Evolutionary conservation across 306 rosid genomes (phyloP).

Genomic region (Lathyrus sativus): DNA sequence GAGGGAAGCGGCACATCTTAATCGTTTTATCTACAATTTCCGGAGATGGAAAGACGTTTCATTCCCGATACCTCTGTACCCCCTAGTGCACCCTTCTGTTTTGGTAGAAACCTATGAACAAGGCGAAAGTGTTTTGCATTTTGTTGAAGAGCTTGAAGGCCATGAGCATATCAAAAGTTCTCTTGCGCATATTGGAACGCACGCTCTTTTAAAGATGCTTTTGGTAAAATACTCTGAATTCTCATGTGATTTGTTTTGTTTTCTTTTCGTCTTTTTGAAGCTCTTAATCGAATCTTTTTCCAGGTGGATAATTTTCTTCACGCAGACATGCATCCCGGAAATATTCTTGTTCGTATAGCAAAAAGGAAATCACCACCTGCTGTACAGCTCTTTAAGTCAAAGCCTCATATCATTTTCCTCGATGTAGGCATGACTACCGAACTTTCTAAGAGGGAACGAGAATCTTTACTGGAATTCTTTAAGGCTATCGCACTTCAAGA

Average conservation of each 20-base stretch:
- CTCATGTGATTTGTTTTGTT: conserved; percentile 8
- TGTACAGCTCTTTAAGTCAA: conserved; percentile 55
- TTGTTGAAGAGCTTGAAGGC: conserved; percentile 67
- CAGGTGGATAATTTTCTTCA: conserved; percentile 87
- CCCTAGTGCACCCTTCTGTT: conserved; percentile 82
- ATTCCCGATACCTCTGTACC: conserved; percentile 76
- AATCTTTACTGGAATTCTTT: conserved; percentile 60
- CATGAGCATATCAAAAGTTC: conserved; percentile 59
- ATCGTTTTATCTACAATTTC: conserved; percentile 75
- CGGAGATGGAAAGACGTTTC: conserved; percentile 73
- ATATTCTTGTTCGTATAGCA: conserved; percentile 70
- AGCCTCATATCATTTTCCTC: conserved; percentile 84
- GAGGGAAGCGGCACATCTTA: conserved; percentile 81
- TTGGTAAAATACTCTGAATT: conserved; percentile 51
- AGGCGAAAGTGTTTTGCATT: conserved; percentile 69
- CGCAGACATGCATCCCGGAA: conserved; percentile 94
- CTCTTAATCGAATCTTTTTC: conserved; percentile 19
- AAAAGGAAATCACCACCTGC: conserved; percentile 43
- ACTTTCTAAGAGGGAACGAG: conserved; percentile 61
- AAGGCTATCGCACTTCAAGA: conserved; percentile 77
- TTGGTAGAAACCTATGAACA: conserved; percentile 79
- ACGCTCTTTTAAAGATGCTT: conserved; percentile 80
- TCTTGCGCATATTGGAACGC: conserved; percentile 81
- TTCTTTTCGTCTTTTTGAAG: background rate
- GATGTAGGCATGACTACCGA: conserved; percentile 85